Percentiles rank a stretch among this genome's conserved stretches.
Conservation (phyloP, 805 yeast species). For the Yamadazyma paraphyllophila region DNA sequence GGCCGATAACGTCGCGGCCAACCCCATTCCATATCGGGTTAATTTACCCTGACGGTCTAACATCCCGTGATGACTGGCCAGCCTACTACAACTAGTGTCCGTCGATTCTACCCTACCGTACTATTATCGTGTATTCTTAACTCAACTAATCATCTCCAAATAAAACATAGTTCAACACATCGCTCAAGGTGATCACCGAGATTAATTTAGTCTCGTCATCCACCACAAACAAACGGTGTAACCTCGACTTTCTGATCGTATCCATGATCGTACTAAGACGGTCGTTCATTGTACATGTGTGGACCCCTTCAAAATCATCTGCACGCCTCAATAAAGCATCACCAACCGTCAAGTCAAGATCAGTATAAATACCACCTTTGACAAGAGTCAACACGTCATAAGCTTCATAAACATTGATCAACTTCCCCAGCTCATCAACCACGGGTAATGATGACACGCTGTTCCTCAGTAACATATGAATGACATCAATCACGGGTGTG, state of each 20-base stretch:
- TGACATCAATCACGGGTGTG: slow-evolving; percentile 92
- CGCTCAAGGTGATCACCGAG: slow-evolving; percentile 89
- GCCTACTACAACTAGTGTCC: background rate
- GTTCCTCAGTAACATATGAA: slow-evolving; percentile 70
- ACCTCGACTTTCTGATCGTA: slow-evolving; percentile 84
- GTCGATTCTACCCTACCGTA: no score
- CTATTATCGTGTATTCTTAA: background rate
- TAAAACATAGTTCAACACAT: slow-evolving; percentile 79
- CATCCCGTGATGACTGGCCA: background rate
- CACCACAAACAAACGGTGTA: slow-evolving; percentile 90
- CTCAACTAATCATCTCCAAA: slow-evolving; percentile 46
- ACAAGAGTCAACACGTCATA: slow-evolving; percentile 90
- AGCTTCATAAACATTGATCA: slow-evolving; percentile 92
- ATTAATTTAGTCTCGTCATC: slow-evolving; percentile 74
- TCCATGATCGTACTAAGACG: slow-evolving; percentile 86
- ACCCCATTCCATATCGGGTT: no score
- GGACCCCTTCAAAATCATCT: slow-evolving; percentile 96
- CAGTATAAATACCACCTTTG: slow-evolving; percentile 92
- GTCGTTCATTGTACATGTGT: slow-evolving; percentile 88
- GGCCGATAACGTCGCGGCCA: no score
- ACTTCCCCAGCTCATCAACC: slow-evolving; percentile 64
- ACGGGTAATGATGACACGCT: slow-evolving; percentile 94
- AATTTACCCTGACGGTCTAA: no score
- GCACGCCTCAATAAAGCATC: slow-evolving; percentile 92
- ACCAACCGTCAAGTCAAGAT: slow-evolving; percentile 86